Evolutionary conservation across 2,329 filamentous ascomycete species (phyloP).

Genomic region (Cladophialophora psammophila): DNA sequence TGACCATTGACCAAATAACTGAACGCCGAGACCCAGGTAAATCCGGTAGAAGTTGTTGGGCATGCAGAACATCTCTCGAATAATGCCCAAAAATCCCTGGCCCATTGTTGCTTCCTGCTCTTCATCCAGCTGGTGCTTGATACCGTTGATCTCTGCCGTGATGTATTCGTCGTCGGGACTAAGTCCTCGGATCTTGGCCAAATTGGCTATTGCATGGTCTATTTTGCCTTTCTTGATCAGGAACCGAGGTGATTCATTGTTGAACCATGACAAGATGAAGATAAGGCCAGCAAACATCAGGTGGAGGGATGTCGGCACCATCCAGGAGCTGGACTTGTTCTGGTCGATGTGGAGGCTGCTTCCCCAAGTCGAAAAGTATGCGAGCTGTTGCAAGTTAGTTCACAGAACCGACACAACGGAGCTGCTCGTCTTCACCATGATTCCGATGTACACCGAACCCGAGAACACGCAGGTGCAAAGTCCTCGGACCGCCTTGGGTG

Average conservation of each 20-base stretch:
- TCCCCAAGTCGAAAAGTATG: conserved; percentile 66
- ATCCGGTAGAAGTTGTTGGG: conserved; percentile 76
- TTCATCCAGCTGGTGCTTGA: conserved; percentile 70
- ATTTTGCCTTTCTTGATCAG: conserved; percentile 70
- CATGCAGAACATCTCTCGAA: conserved; percentile 61
- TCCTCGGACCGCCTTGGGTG: conserved; percentile 72
- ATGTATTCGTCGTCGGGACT: conserved; percentile 68
- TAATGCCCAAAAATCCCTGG: conserved; percentile 65
- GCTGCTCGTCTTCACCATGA: conserved; percentile 56
- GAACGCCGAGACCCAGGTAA: conserved; percentile 71
- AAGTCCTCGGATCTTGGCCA: conserved; percentile 67
- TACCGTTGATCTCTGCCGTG: conserved; percentile 66
- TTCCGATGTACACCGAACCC: conserved; percentile 76
- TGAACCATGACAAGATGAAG: conserved; percentile 71
- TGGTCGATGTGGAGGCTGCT: conserved; percentile 60
- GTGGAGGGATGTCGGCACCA: conserved; percentile 76
- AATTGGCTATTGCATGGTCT: conserved; percentile 55
- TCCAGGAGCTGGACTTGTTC: conserved; percentile 56
- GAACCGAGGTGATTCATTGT: conserved; percentile 74
- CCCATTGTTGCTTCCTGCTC: conserved; percentile 76
- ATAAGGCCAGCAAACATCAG: conserved; percentile 79
- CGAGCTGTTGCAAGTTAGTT: conserved; percentile 53
- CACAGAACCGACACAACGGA: neutral
- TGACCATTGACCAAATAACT: conserved; percentile 77
- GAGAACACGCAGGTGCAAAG: conserved; percentile 76